Evolutionary conservation across 345 rosid species (phyloP).

Genomic region (Excoecaria agallocha): DNA sequence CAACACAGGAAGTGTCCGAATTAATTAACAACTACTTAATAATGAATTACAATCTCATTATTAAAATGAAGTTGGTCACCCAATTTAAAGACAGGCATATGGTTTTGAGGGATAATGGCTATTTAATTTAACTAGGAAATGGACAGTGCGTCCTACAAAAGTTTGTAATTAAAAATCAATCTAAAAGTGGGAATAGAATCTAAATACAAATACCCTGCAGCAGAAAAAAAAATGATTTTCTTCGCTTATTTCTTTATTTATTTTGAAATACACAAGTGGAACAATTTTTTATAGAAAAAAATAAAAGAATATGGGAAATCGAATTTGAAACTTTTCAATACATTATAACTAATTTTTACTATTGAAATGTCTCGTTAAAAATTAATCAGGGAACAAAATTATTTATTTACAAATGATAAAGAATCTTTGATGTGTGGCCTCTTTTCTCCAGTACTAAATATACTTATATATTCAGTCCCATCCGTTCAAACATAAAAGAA

Average conservation of each 20-base stretch:
- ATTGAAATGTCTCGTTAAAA: too few species aligned
- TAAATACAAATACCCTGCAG: too few species aligned
- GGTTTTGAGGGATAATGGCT: background rate
- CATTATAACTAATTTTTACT: too few species aligned
- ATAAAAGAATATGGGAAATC: too few species aligned
- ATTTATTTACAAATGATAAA: too few species aligned
- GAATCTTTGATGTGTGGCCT: background rate
- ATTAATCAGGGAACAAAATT: too few species aligned
- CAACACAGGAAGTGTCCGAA: background rate
- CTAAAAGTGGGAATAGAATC: background rate
- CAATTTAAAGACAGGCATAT: background rate
- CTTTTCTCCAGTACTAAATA: background rate
- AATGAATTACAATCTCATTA: background rate
- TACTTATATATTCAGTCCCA: background rate
- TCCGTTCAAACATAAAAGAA: background rate
- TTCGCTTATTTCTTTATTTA: too few species aligned
- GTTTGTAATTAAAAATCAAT: background rate
- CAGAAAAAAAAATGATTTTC: too few species aligned
- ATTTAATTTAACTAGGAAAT: background rate
- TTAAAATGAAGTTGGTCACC: constrained; percentile 15
- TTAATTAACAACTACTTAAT: background rate
- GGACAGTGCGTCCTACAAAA: background rate
- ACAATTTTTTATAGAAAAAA: too few species aligned
- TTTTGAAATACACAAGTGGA: too few species aligned
- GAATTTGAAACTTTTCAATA: too few species aligned